phyloP scores from a whole-genome alignment of 176 grass and related monocot genomes.

The sorghum (Sorghum bicolor) region Sorghum_bicolor_NCBIv3 NC_012876.2:55975501-55976000 shows the following conservation, averaged over 20 bases:
- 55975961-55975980: background rate
- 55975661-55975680: background rate
- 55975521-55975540: background rate
- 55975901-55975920: background rate
- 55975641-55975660: background rate
- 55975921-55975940: background rate
- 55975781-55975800: background rate
- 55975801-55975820: background rate
- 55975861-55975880: background rate
- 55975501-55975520: background rate
- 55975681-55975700: background rate
- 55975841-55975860: background rate
- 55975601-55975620: background rate
- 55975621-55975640: background rate
- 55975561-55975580: background rate
- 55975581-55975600: background rate
- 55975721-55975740: background rate
- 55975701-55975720: background rate
- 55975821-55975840: background rate
- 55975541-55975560: background rate
- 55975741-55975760: background rate
- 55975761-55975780: background rate
- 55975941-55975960: background rate
- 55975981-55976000: background rate
- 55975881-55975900: background rate